Evolutionary conservation across 257 asterid genomes (phyloP), one percentile per base, ranked within the genome.

Genomic region (Forsythia viridissima): DNA sequence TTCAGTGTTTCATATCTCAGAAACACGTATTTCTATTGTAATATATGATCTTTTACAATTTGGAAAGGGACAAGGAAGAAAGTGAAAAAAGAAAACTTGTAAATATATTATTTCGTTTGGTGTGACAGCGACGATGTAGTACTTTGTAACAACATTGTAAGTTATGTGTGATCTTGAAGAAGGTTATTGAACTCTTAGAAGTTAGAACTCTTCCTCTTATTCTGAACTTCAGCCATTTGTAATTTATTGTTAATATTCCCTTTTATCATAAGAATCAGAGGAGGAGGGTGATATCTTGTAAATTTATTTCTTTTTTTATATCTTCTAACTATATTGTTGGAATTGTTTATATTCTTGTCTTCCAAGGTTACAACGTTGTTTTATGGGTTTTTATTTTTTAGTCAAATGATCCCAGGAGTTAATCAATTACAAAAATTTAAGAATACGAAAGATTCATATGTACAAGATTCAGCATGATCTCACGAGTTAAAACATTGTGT

Each of bases 1-100:
- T 42, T 39, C 37, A 30, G 81, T 80, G 86, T 86, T 86, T 82
- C 80, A 69, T 11, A 74, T 85, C 77, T 71, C 74, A 83, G 84
- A 85, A 81, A 83, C 89, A 77, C 82, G 11, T 24, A 67, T 42
- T 10, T 16, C 9, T 73, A 30, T 41, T 77, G 42, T 24, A 8
- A 10, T 16, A 73, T 52, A 16, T 76, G 6, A 24, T 67, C 51
- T 82, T 55, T 73, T 66, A 63, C 37, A 3, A 21, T 11, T 6
- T 61, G 5, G 0, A 63, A 63, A 30, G 39, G 38, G 70, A 57
- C 70, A 3, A 63, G 37, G 16, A 63, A 24, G 16, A 63, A 63
- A 21, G 16, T 63, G 18, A 21, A 24, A 63, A 30, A 24, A 24
- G 39, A 30, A 8, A 21, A 10, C 38, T 63, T 21, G 70, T 63